Base-by-base conservation (phyloP, 768 basidiomycete species). In the Tephrocybe rancida region DNA sequence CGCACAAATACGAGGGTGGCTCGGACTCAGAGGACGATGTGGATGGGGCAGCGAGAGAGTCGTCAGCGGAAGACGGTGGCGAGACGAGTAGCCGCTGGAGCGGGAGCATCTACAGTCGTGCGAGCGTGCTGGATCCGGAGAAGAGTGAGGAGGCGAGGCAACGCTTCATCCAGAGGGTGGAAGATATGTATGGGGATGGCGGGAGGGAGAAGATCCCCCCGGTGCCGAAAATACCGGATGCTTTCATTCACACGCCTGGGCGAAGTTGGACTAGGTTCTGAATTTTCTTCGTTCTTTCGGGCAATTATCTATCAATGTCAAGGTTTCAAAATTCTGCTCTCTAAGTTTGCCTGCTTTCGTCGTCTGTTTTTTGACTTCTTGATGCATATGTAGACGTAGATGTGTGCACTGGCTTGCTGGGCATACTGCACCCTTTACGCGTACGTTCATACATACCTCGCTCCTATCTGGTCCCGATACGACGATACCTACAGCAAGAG, bases 51-150 rank as follows among this genome's bases (percentile, higher is more conserved):
- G 63, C 59, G 38, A 57, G 54, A n/a, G 59, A 32, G 38, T 55
- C 57, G 49, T 52, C 62, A 26, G 65, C 69, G 55, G 58, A 64
- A 41, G 54, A 70, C 61, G 54, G 54, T 50, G 58, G 67, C 55
- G 62, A 68, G 21, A 66, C 71, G 14, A 70, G 65, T 18, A 74
- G 73, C 53, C 72, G 75, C 45, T 79, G 74, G 69, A 79, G 75
- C 47, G 74, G 67, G 55, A 75, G 75, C 65, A 67, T 78, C 45
- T 79, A 83, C 61, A 78, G 78, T 56, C 78, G 81, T 6, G 65
- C 68, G 43, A 84, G 82, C 56, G 70, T 86, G 48, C 52, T 85
- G 62, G 83, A 85, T 56, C 64, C 70, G 19, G 78, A 81, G 27
- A 74, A 75, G 67, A 85, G 83, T 57, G 76, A 73, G 59, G 66